Conservation (phyloP, 331 rosid genomes). For the Pyrus hybrid region DNA sequence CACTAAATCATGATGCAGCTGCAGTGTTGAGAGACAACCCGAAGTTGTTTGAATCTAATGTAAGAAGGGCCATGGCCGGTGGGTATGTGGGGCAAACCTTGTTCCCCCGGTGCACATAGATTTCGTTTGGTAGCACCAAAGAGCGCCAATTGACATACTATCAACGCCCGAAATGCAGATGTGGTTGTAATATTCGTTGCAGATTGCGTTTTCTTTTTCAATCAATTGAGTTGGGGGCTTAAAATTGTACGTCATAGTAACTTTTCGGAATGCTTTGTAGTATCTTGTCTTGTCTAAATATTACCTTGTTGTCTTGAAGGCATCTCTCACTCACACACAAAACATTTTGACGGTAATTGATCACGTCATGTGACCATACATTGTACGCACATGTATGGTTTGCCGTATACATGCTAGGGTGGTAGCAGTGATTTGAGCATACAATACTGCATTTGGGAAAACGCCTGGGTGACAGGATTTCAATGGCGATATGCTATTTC, state of each 20-base stretch:
- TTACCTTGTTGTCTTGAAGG: neutral
- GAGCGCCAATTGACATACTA: neutral
- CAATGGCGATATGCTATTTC: neutral
- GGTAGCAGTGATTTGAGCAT: neutral
- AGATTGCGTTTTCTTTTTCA: neutral
- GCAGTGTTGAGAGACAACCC: constrained; percentile 45
- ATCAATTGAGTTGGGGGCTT: neutral
- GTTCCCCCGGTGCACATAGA: constrained; percentile 30
- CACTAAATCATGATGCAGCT: constrained; percentile 58
- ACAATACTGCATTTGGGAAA: neutral
- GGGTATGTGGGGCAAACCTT: constrained; percentile 49
- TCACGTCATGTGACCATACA: neutral
- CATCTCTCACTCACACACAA: neutral
- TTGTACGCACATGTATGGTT: neutral
- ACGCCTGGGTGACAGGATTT: neutral
- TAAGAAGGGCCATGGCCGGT: constrained; percentile 52
- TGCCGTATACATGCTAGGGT: neutral
- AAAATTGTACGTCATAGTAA: neutral
- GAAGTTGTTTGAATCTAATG: constrained; percentile 43
- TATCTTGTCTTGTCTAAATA: neutral
- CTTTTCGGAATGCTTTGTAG: neutral
- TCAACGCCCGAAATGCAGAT: neutral
- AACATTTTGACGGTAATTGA: neutral
- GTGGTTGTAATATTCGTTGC: neutral
- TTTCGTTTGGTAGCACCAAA: neutral